Evolutionary conservation across 2,329 filamentous ascomycete species (phyloP).

Genomic region (Alternaria sp.): DNA sequence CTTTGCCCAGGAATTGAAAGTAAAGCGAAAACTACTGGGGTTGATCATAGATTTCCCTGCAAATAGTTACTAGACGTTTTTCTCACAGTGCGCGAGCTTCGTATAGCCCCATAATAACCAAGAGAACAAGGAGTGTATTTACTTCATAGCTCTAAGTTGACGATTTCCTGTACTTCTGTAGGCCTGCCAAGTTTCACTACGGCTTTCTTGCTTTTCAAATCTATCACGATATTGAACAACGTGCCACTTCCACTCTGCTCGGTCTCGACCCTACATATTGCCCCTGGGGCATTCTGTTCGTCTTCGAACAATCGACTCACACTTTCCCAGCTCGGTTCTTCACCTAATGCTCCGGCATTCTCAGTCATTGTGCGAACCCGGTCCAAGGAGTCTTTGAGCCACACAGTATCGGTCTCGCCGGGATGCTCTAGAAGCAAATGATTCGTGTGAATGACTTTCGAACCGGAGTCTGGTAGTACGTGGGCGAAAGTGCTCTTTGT

Average conservation of each 20-base stretch:
- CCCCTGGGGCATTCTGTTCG: constrained; percentile 49
- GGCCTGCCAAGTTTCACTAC: constrained; percentile 43
- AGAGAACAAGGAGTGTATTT: neutral
- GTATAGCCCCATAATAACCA: neutral
- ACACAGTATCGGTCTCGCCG: constrained; percentile 52
- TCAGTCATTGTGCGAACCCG: constrained; percentile 51
- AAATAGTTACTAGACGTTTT: neutral
- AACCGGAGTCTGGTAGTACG: constrained; percentile 40
- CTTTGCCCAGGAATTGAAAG: neutral
- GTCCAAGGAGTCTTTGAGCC: constrained; percentile 53
- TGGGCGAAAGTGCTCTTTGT: constrained; percentile 47
- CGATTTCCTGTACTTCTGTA: constrained; percentile 38
- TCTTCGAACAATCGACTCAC: constrained; percentile 52
- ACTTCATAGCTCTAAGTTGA: constrained; percentile 31
- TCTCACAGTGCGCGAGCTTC: neutral
- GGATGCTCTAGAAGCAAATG: constrained; percentile 53
- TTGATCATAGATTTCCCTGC: neutral
- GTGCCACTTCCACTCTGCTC: constrained; percentile 39
- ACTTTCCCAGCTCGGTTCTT: constrained; percentile 37
- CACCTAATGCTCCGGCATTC: constrained; percentile 30
- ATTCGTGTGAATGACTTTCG: constrained; percentile 55
- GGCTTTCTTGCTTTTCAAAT: constrained; percentile 42
- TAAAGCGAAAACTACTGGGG: neutral
- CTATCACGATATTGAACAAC: constrained; percentile 51
- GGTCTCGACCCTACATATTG: constrained; percentile 42